Conservation (phyloP, 352 stramenopile species). For the Phytopythium ostracodes region DNA sequence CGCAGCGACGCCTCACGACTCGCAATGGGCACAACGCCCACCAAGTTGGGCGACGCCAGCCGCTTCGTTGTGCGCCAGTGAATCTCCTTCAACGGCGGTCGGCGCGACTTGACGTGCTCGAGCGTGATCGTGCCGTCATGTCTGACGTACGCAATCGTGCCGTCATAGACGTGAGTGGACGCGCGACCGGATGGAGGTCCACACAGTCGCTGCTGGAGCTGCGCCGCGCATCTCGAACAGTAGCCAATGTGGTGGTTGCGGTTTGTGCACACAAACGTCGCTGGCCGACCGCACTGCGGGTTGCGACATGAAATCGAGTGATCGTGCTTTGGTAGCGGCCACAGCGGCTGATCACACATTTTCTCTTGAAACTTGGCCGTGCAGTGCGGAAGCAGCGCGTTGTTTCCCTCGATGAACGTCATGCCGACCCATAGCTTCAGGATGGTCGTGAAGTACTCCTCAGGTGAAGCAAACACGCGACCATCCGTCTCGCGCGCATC, state of each 20-base stretch:
- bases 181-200: conserved; percentile 48
- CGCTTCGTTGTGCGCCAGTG: conserved; percentile 84
- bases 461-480: conserved; percentile 62
- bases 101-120: conserved; percentile 48
- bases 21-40: conserved; percentile 68
- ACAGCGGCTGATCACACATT: conserved; percentile 63
- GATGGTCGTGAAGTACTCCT: conserved; percentile 78
- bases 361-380: conserved; percentile 45
- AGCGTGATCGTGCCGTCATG: conserved; percentile 66
- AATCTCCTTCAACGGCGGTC: conserved; percentile 48
- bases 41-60: conserved; percentile 72
- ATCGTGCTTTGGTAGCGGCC: conserved; percentile 33
- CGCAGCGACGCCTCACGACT: conserved; percentile 42
- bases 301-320: conserved; percentile 39
- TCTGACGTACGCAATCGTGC: conserved; percentile 36
- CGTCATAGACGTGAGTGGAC: conserved; percentile 85
- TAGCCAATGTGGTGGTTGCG: conserved; percentile 47
- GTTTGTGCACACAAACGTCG: conserved; percentile 62
- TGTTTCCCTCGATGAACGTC: conserved; percentile 86
- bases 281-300: conserved; percentile 36
- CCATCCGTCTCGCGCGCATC: conserved; percentile 23
- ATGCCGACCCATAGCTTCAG: conserved; percentile 82
- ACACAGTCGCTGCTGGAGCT: conserved; percentile 47
- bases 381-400: conserved; percentile 75
- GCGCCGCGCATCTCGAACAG: conserved; percentile 50